These are phyloP conservation scores for Circinella minor DNA, from an alignment of 371 early-diverging fungal species.

Conservation along the genomic window DNA sequence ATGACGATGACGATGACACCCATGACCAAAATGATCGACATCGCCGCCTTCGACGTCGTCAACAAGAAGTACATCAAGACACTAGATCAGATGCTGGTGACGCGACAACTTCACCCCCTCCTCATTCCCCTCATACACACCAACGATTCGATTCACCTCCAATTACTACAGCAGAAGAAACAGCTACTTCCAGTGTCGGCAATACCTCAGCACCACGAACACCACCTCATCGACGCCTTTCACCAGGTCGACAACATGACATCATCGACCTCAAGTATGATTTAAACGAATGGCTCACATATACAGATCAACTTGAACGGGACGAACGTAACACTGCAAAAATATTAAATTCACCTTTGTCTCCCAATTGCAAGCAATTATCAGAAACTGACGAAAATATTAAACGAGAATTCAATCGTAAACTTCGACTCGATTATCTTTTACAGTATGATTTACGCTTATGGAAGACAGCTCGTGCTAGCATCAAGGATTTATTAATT, in stretches of 20 bases:
- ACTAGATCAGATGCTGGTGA: background rate
- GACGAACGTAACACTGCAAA: slow-evolving; percentile 33
- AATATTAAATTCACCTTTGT: slow-evolving; percentile 27
- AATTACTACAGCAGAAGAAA: background rate
- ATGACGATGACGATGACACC: slow-evolving; percentile 3
- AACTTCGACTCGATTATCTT: slow-evolving; percentile 80
- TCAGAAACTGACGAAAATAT: slow-evolving; percentile 22
- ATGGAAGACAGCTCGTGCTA: slow-evolving; percentile 86
- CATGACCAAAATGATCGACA: background rate
- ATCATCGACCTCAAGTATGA: slow-evolving; percentile 44
- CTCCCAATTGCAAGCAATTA: slow-evolving; percentile 8
- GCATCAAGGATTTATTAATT: slow-evolving; percentile 84
- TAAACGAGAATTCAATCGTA: slow-evolving; percentile 47
- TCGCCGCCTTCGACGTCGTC: background rate
- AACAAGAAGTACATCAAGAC: background rate
- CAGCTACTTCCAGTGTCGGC: background rate
- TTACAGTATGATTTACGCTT: slow-evolving; percentile 82
- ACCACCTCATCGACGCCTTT: slow-evolving; percentile 20
- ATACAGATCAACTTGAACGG: slow-evolving; percentile 31
- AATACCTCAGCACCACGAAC: background rate
- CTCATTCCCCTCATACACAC: background rate
- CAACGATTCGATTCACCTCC: background rate
- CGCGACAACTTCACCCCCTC: background rate
- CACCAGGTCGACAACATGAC: slow-evolving; percentile 23
- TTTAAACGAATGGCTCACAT: slow-evolving; percentile 38